These are phyloP conservation scores for Clavariopsis aquatica DNA, from an alignment of 495 filamentous ascomycete genomes.

Conservation along the genomic window DNA sequence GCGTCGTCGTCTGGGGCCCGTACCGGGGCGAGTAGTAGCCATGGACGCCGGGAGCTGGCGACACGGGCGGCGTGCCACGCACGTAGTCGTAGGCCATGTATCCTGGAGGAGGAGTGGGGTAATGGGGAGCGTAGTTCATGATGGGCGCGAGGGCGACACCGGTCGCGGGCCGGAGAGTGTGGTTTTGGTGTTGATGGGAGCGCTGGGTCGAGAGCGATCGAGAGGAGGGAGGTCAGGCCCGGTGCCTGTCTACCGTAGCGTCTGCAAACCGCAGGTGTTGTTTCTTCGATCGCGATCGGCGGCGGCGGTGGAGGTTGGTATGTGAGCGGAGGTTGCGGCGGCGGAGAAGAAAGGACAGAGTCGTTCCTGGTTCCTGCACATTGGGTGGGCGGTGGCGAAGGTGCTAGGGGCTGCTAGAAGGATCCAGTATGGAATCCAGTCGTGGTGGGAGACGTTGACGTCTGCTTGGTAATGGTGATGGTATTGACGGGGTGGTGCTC, in stretches of 20 bases:
- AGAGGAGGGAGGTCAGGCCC: conserved; percentile 28
- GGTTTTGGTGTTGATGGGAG: conserved; percentile 1
- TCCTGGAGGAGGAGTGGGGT: conserved; percentile 42
- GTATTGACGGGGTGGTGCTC: too few species aligned
- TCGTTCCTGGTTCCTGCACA: conserved; percentile 37
- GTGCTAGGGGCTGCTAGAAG: conserved; percentile 21
- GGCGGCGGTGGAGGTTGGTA: conserved; percentile 12
- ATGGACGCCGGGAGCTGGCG: conserved; percentile 38
- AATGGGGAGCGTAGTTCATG: conserved; percentile 43
- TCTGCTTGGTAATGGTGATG: conserved; percentile 32
- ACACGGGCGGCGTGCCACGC: conserved; percentile 42
- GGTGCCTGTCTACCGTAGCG: conserved; percentile 34
- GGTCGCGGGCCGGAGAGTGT: conserved; percentile 27
- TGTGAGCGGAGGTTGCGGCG: conserved; percentile 31
- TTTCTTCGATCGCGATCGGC: conserved; percentile 34
- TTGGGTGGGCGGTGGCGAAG: conserved; percentile 31
- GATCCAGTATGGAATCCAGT: conserved; percentile 31
- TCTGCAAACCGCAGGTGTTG: conserved; percentile 33
- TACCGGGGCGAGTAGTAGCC: conserved; percentile 46
- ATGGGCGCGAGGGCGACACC: conserved; percentile 27
- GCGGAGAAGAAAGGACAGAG: conserved; percentile 37
- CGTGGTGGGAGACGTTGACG: conserved; percentile 16
- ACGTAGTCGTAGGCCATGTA: conserved; percentile 44
- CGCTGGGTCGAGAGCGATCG: neutral
- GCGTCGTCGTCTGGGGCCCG: conserved; percentile 40